Conservation (phyloP, 768 basidiomycete genomes). For the Phylloporus sp. region DNA sequence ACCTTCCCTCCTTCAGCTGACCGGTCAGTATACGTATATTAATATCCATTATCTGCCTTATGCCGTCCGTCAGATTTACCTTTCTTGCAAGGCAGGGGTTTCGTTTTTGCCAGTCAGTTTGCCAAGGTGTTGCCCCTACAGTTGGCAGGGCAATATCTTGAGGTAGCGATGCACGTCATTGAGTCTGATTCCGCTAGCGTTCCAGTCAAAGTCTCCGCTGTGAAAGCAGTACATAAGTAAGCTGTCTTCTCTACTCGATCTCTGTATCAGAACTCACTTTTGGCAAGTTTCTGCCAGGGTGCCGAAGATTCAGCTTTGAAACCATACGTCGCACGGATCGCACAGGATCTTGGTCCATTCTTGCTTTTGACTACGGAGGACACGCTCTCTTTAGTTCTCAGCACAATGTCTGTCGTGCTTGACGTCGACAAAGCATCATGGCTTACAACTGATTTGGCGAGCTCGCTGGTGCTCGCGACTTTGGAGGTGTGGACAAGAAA, state of each 20-base stretch:
- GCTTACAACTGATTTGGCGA: conserved; percentile 63
- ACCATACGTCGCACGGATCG: conserved; percentile 67
- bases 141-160: conserved; percentile 80
- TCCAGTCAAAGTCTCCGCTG: conserved; percentile 92
- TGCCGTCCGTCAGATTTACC: conserved; percentile 55
- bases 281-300: conserved; percentile 62
- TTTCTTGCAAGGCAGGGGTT: conserved; percentile 92
- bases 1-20: conserved; percentile 64
- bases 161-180: conserved; percentile 81
- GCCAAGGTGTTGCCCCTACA: conserved; percentile 65
- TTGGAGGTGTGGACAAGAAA: conserved; percentile 85
- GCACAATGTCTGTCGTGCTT: conserved; percentile 76
- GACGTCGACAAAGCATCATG: conserved; percentile 69
- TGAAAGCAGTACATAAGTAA: conserved; percentile 91
- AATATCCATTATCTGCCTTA: neutral
- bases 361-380: conserved; percentile 77
- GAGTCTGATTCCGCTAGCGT: conserved; percentile 65
- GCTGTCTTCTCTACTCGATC: conserved; percentile 18
- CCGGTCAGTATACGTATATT: conserved; percentile 46
- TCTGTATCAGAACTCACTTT: conserved; percentile 3
- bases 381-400: conserved; percentile 81
- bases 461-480: conserved; percentile 57
- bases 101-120: conserved; percentile 92
- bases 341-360: conserved; percentile 80
- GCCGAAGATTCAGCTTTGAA: conserved; percentile 52